A percentile compares a stretch with the other conserved stretches of the same genome.
Conservation (phyloP, 2,329 filamentous ascomycete species). For the Paecilomyces niveus region DNA sequence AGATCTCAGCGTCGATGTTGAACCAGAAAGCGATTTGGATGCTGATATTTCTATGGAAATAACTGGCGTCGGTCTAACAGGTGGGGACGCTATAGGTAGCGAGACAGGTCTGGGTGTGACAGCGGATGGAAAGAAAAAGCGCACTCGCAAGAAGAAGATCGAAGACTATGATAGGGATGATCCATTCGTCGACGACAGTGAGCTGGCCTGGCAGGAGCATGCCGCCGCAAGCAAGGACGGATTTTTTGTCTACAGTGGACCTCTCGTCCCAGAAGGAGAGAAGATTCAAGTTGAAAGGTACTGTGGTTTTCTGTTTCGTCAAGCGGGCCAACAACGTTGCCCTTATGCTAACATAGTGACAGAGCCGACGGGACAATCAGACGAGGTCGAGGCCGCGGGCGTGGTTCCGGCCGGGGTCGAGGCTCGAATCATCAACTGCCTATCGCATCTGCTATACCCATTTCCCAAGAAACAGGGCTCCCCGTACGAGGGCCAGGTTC, state of each 20-base stretch:
- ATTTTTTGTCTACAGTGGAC: conserved; percentile 96
- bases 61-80: conserved; percentile 32
- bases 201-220: conserved; percentile 90
- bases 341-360: conserved; percentile 21
- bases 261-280: conserved; percentile 78
- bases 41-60: conserved; percentile 35
- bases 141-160: conserved; percentile 58
- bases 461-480: conserved; percentile 82
- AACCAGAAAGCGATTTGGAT: conserved; percentile 54
- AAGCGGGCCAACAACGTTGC: conserved; percentile 12
- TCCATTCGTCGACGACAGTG: conserved; percentile 78
- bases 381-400: conserved; percentile 49
- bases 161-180: conserved; percentile 63
- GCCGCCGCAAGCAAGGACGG: conserved; percentile 91
- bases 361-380: conserved; percentile 69
- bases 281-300: conserved; percentile 61
- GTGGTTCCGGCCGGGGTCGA: conserved; percentile 40
- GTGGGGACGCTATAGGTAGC: conserved; percentile 52
- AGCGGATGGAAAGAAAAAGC: conserved; percentile 65
- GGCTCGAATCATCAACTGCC: conserved; percentile 62
- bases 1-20: conserved; percentile 85
- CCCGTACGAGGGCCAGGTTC: conserved; percentile 64
- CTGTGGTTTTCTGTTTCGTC: conserved; percentile 14
- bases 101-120: conserved; percentile 40
- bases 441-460: conserved; percentile 72